A percentile compares a stretch with the other conserved stretches of the same genome.
Conservation (phyloP, 495 filamentous ascomycete genomes). For the Neurospora sp. region DNA sequence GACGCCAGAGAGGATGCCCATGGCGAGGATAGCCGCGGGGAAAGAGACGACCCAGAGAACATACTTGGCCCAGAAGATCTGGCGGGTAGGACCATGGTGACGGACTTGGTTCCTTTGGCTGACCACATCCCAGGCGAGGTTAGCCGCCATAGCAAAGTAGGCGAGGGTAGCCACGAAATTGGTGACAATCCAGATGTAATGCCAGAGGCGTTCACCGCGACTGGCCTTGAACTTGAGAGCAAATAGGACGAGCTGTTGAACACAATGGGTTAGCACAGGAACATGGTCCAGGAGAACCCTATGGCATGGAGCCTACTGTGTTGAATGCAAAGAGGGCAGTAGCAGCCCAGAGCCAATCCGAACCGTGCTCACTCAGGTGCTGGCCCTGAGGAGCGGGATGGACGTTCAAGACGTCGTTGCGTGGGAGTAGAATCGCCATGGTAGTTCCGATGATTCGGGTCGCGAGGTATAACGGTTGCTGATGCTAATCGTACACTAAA, state of each 20-base stretch:
- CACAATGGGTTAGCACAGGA: not conserved
- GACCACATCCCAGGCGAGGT: constrained; percentile 30
- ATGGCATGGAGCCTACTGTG: constrained; percentile 16
- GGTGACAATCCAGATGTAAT: constrained; percentile 42
- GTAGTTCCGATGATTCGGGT: not conserved
- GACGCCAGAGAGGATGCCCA: constrained; percentile 35
- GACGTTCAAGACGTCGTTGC: constrained; percentile 34
- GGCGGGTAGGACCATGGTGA: constrained; percentile 20
- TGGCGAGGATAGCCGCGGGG: constrained; percentile 29
- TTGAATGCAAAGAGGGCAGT: constrained; percentile 34
- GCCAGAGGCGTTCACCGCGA: constrained; percentile 41
- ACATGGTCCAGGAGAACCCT: not conserved
- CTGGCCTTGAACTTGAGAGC: constrained; percentile 29
- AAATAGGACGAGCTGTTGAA: constrained; percentile 21
- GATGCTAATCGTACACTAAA: not conserved
- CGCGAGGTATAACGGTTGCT: not conserved
- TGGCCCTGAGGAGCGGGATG: constrained; percentile 34
- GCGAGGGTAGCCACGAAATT: constrained; percentile 35
- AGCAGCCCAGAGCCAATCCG: constrained; percentile 39
- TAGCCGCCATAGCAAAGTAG: constrained; percentile 36
- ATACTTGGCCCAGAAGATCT: constrained; percentile 44
- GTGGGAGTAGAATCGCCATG: constrained; percentile 13
- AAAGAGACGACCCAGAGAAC: constrained; percentile 40
- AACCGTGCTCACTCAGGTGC: constrained; percentile 31
- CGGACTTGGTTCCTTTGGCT: constrained; percentile 22